Evolutionary conservation across 345 rosid genomes (phyloP).

Genomic region (Populus tremula): DNA sequence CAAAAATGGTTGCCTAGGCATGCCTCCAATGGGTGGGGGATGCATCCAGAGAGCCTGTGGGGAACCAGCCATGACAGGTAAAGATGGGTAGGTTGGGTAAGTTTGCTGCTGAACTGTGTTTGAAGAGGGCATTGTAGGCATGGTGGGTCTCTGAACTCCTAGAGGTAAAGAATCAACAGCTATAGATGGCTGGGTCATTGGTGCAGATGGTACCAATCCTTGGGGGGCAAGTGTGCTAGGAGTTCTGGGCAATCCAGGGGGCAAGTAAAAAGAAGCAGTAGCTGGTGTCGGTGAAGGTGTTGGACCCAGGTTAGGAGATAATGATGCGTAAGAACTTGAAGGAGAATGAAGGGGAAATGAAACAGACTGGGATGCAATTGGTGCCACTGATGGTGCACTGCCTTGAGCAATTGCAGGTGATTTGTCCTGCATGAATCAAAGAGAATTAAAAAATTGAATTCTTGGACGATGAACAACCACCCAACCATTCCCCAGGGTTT

Average conservation of each 20-base stretch:
- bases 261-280: conserved; percentile 37
- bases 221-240: conserved; percentile 38
- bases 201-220: conserved; percentile 38
- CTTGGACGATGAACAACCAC: neutral
- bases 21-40: conserved; percentile 62
- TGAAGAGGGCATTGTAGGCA: conserved; percentile 33
- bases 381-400: conserved; percentile 27
- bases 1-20: conserved; percentile 54
- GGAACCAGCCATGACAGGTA: conserved; percentile 55
- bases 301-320: conserved; percentile 31
- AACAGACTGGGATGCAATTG: conserved; percentile 41
- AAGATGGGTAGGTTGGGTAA: conserved; percentile 55
- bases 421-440: conserved; percentile 38
- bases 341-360: conserved; percentile 37
- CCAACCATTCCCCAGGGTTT: neutral
- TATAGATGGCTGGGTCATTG: conserved; percentile 33
- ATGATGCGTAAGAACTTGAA: conserved; percentile 29
- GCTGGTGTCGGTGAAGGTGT: conserved; percentile 34
- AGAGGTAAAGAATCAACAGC: conserved; percentile 45
- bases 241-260: conserved; percentile 39
- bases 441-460: neutral
- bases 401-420: conserved; percentile 34
- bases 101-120: conserved; percentile 55
- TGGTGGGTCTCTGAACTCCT: conserved; percentile 39
- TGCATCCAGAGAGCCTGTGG: conserved; percentile 78